Conservation (phyloP, 148 eudicot genomes). For the Cornus florida region DNA sequence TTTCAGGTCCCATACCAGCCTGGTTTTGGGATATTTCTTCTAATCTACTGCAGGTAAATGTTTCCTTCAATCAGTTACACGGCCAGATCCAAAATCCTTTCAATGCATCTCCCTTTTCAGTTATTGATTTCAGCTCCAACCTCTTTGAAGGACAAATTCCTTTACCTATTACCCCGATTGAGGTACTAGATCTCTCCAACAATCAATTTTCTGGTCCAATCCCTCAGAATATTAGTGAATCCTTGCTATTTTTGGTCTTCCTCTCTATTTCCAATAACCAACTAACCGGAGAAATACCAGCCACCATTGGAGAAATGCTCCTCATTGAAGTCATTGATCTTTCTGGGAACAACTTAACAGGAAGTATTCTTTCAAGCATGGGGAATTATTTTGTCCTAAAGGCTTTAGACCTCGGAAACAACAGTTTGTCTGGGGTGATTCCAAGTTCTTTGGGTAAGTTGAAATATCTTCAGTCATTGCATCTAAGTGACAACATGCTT, state of each 20-base stretch:
- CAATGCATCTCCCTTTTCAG: conserved; percentile 18
- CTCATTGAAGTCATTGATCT: conserved; percentile 20
- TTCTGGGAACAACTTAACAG: conserved; percentile 19
- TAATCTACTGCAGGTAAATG: conserved; percentile 27
- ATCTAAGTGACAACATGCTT: conserved; percentile 30
- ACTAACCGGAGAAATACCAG: conserved; percentile 25
- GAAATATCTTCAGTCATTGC: conserved; percentile 29
- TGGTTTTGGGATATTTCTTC: conserved; percentile 37
- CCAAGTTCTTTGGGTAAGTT: conserved; percentile 33
- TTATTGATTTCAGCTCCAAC: conserved; percentile 40
- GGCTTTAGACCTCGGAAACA: conserved; percentile 30
- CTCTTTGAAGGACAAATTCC: conserved; percentile 38
- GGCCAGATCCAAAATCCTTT: conserved; percentile 33
- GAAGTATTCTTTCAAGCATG: conserved; percentile 29
- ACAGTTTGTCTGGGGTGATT: conserved; percentile 18
- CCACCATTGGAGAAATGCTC: conserved; percentile 16
- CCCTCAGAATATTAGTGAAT: conserved; percentile 18
- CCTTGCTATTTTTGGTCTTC: conserved; percentile 23
- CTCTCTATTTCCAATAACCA: conserved; percentile 30
- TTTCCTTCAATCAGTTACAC: conserved; percentile 28
- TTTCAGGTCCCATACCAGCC: conserved; percentile 27
- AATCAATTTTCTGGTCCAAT: conserved; percentile 29
- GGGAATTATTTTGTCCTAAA: conserved; percentile 24
- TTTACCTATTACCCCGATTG: conserved; percentile 17
- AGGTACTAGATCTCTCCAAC: conserved; percentile 33